Percentiles rank a stretch among this genome's conserved stretches.
Conservation (phyloP, 179 eudicot genomes). For the Actinidia arguta region DNA sequence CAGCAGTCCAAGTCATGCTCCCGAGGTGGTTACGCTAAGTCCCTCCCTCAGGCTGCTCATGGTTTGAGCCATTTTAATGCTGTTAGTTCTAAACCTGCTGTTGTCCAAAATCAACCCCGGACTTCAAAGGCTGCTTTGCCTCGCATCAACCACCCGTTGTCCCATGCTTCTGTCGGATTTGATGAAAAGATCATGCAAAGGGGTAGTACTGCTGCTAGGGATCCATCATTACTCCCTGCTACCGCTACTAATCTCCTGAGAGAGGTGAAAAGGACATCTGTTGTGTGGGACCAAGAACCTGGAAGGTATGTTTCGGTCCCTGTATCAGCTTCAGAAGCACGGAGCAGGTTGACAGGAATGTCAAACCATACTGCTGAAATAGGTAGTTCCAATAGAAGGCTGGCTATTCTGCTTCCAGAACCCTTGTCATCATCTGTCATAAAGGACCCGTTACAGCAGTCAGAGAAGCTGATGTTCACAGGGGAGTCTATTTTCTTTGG, state of each 20-base stretch:
- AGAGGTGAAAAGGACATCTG: conserved; percentile 82
- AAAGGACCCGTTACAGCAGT: conserved; percentile 47
- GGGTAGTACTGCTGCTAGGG: conserved; percentile 52
- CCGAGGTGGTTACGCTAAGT: conserved; percentile 80
- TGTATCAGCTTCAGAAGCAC: conserved; percentile 61
- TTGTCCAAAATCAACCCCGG: conserved; percentile 34
- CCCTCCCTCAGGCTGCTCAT: conserved; percentile 76
- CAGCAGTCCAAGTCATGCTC: conserved; percentile 93
- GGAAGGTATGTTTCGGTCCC: conserved; percentile 91
- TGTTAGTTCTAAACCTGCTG: conserved; percentile 34
- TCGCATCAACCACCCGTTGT: conserved; percentile 22
- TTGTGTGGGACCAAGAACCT: conserved; percentile 97
- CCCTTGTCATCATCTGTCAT: conserved; percentile 35
- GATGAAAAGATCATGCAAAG: conserved; percentile 58
- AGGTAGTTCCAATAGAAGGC: conserved; percentile 37
- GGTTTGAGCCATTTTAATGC: conserved; percentile 43
- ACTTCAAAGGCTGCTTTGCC: conserved; percentile 38
- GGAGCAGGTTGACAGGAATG: conserved; percentile 35
- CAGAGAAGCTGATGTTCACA: conserved; percentile 70
- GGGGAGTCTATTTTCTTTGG: conserved; percentile 11
- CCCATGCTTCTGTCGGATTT: conserved; percentile 40
- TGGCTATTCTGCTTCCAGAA: conserved; percentile 42
- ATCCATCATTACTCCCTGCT: conserved; percentile 46
- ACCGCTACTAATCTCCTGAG: conserved; percentile 59
- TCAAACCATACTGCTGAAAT: conserved; percentile 41